phyloP scores from a whole-genome alignment of 2,329 filamentous ascomycete species.

The Venturia carpophila region DNA sequence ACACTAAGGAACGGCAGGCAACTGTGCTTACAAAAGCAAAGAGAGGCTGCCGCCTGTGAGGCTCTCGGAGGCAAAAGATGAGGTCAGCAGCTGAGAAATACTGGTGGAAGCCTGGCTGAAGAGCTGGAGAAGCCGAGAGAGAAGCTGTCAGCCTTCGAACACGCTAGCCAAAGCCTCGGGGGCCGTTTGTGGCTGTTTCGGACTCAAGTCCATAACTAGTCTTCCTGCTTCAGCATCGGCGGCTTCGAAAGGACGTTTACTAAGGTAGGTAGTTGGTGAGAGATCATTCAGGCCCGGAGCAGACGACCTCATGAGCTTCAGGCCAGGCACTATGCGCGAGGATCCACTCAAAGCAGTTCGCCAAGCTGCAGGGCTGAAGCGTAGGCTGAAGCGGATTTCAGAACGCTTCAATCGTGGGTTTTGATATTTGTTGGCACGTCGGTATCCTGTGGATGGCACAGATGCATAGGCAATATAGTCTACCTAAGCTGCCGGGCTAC shows the following conservation, averaged over 20 bases:
- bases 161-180: background rate
- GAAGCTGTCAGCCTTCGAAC: background rate
- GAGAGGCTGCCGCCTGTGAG: background rate
- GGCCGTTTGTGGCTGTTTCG: background rate
- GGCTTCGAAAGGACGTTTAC: background rate
- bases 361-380: slow-evolving; percentile 6
- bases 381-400: background rate
- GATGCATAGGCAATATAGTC: too few relatives aligned
- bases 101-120: background rate
- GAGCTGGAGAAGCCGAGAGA: background rate
- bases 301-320: background rate
- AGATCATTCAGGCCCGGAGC: background rate
- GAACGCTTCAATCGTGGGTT: background rate
- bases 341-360: slow-evolving; percentile 4
- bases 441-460: background rate
- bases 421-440: background rate
- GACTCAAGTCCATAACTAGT: background rate
- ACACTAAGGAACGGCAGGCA: background rate
- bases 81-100: background rate
- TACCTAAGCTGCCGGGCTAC: too few relatives aligned
- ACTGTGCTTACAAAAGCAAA: background rate
- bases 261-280: background rate
- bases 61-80: background rate
- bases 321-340: background rate
- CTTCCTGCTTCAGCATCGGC: background rate